Evolutionary conservation across 306 rosid genomes (phyloP).

Genomic region (Vigna angularis): DNA sequence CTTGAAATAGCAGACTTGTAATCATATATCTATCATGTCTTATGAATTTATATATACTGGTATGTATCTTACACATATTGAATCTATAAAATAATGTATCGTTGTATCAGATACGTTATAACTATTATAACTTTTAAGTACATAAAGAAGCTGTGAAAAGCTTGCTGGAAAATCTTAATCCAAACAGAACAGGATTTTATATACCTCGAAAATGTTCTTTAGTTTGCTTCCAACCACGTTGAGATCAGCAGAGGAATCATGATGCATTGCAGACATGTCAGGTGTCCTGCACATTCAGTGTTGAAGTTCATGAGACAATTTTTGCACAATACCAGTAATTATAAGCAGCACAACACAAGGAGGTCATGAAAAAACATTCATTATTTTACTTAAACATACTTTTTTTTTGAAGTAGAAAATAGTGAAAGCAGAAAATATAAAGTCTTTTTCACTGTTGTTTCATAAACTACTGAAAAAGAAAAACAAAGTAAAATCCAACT

Average conservation of each 20-base stretch:
- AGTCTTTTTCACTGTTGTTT: too few relatives aligned
- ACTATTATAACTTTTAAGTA: not conserved
- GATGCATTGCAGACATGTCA: slow-evolving; percentile 90
- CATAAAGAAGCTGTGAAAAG: not conserved
- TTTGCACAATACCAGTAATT: not conserved
- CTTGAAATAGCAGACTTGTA: not conserved
- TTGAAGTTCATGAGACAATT: slow-evolving; percentile 14
- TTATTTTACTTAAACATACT: not conserved
- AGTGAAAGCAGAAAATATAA: not conserved
- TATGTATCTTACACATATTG: not conserved
- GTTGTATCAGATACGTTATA: not conserved
- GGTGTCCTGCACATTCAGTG: slow-evolving; percentile 74
- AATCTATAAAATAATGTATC: not conserved
- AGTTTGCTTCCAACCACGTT: slow-evolving; percentile 70
- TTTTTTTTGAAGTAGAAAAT: not conserved
- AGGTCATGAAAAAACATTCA: not conserved
- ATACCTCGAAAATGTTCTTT: slow-evolving; percentile 74
- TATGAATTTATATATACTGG: not conserved
- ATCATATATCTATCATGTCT: not conserved
- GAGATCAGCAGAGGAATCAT: slow-evolving; percentile 81
- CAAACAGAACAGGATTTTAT: not conserved
- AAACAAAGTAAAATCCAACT: not conserved
- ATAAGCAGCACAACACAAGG: slow-evolving; percentile 1
- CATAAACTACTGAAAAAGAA: too few relatives aligned
- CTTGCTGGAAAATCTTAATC: not conserved